phyloP scores from a whole-genome alignment of 192 early-diverging fungal genomes.

The Coemansia sp. region DNA sequence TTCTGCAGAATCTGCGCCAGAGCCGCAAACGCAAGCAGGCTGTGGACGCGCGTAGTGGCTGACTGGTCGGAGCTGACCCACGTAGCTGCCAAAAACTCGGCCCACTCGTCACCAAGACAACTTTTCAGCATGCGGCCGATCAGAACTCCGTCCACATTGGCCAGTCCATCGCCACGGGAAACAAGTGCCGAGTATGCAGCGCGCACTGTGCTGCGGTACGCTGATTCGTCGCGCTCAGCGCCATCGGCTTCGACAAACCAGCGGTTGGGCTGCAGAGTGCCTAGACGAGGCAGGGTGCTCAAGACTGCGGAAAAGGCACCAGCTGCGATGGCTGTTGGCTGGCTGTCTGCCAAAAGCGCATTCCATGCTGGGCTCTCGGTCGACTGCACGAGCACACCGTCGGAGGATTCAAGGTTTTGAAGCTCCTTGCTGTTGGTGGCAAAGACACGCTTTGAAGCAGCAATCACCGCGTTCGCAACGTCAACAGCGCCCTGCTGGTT shows the following conservation, averaged over 20 bases:
- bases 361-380: slow-evolving; percentile 16
- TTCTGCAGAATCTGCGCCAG: slow-evolving; percentile 33
- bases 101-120: slow-evolving; percentile 40
- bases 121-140: slow-evolving; percentile 29
- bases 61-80: slow-evolving; percentile 23
- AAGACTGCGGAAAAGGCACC: slow-evolving; percentile 22
- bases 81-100: slow-evolving; percentile 40
- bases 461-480: slow-evolving; percentile 13
- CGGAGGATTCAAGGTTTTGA: background rate
- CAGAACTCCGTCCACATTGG: slow-evolving; percentile 24
- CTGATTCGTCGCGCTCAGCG: slow-evolving; percentile 1
- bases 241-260: slow-evolving; percentile 21
- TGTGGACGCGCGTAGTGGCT: slow-evolving; percentile 36
- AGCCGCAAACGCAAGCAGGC: slow-evolving; percentile 60
- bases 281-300: slow-evolving; percentile 7
- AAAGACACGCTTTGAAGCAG: slow-evolving; percentile 11
- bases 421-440: background rate
- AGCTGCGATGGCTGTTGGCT: slow-evolving; percentile 8
- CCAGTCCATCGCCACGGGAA: slow-evolving; percentile 14
- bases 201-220: slow-evolving; percentile 25
- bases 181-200: slow-evolving; percentile 13
- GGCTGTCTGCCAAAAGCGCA: slow-evolving; percentile 16
- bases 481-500: slow-evolving; percentile 7
- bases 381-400: slow-evolving; percentile 6
- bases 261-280: slow-evolving; percentile 13